A percentile compares a stretch with the other conserved stretches of the same genome.
phyloP scores from a whole-genome alignment of 2,329 filamentous ascomycete genomes.

The Colletotrichum truncatum region DNA sequence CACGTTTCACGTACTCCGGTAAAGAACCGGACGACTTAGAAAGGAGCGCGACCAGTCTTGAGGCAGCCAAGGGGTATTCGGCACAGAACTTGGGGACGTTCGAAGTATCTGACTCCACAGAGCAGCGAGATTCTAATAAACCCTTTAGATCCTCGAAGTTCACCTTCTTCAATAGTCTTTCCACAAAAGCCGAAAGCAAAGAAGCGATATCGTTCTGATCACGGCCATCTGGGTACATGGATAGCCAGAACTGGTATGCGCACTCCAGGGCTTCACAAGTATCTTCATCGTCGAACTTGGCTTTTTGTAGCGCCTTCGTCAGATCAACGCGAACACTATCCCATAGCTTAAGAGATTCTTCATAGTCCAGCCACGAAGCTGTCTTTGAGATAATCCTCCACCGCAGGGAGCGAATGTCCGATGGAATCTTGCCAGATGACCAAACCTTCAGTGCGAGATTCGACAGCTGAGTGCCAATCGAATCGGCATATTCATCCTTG shows the following conservation, averaged over 20 bases:
- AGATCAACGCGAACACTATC: conserved; percentile 41
- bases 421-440: conserved; percentile 37
- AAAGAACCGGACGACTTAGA: conserved; percentile 1
- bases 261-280: conserved; percentile 53
- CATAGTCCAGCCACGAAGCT: conserved; percentile 43
- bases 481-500: conserved; percentile 53
- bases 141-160: conserved; percentile 5
- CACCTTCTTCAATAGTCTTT: conserved; percentile 37
- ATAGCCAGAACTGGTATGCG: conserved; percentile 47
- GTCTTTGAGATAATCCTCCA: conserved; percentile 50
- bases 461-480: conserved; percentile 48
- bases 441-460: conserved; percentile 41
- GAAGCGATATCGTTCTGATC: conserved; percentile 39
- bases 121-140: neutral
- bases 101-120: neutral
- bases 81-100: conserved; percentile 13
- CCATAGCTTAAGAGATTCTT: conserved; percentile 45
- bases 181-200: conserved; percentile 43
- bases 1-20: conserved; percentile 16
- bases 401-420: conserved; percentile 44
- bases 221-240: conserved; percentile 46
- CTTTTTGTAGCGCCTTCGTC: conserved; percentile 42
- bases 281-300: conserved; percentile 42
- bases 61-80: conserved; percentile 21
- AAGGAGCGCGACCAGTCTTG: conserved; percentile 24